Evolutionary conservation across 495 filamentous ascomycete genomes (phyloP).

Genomic region (Hamigera avellanea): DNA sequence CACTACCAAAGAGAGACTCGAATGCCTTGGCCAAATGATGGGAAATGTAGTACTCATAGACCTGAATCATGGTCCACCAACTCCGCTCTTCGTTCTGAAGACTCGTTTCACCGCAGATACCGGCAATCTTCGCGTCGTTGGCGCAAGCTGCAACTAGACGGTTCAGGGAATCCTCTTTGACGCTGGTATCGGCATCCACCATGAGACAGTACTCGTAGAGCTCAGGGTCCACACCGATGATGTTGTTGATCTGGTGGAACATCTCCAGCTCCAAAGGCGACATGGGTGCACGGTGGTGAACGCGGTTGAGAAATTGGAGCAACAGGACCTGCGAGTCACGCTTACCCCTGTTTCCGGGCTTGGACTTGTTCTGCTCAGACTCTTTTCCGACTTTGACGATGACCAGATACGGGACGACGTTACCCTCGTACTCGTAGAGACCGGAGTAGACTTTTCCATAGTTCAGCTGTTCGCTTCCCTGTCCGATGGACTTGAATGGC

Average conservation of each 20-base stretch:
- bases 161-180: constrained; percentile 84
- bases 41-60: constrained; percentile 97
- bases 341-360: constrained; percentile 96
- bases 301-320: constrained; percentile 88
- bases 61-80: constrained; percentile 99
- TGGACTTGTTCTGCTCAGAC: constrained; percentile 80
- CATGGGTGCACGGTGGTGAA: constrained; percentile 90
- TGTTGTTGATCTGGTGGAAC: constrained; percentile 98
- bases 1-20: constrained; percentile 88
- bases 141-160: constrained; percentile 86
- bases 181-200: constrained; percentile 96
- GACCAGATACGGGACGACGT: constrained; percentile 92
- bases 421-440: constrained; percentile 94
- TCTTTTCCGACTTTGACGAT: constrained; percentile 96
- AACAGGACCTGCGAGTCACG: constrained; percentile 87
- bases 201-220: constrained; percentile 96
- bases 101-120: constrained; percentile 95
- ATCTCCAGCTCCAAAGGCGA: constrained; percentile 92
- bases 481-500: constrained; percentile 82
- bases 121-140: constrained; percentile 90
- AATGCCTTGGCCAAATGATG: constrained; percentile 92
- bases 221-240: constrained; percentile 95
- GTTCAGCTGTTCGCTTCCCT: constrained; percentile 87
- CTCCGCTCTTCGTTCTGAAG: constrained; percentile 86
- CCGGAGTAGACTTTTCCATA: constrained; percentile 98